Conservation (phyloP, 305 asterid genomes). For the Caryopteris hybrid region DNA sequence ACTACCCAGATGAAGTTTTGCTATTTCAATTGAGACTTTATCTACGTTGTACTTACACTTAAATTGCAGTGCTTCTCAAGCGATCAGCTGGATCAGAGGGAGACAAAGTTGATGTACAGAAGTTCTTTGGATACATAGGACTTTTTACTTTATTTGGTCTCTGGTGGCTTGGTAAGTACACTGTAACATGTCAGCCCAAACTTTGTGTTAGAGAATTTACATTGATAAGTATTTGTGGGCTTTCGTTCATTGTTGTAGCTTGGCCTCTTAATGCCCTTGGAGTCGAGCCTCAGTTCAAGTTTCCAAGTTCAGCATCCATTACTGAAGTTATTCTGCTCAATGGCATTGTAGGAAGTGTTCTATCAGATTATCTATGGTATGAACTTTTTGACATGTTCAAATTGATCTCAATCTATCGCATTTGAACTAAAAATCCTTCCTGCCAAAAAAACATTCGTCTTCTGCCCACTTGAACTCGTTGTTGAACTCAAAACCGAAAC, state of each 20-base stretch:
- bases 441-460: background rate
- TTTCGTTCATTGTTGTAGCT: constrained; percentile 31
- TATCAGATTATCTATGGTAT: constrained; percentile 75
- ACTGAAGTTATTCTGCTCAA: constrained; percentile 54
- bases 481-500: background rate
- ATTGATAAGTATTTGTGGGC: background rate
- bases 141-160: constrained; percentile 58
- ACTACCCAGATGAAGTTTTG: background rate
- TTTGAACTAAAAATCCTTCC: background rate
- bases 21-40: background rate
- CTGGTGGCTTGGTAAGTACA: constrained; percentile 83
- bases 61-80: constrained; percentile 65
- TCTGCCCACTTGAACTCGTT: no score
- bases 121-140: constrained; percentile 66
- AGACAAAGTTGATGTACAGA: constrained; percentile 61
- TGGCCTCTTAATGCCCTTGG: constrained; percentile 67
- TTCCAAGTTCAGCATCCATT: constrained; percentile 61
- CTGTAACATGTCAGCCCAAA: background rate
- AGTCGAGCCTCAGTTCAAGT: constrained; percentile 58
- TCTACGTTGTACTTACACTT: background rate
- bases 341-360: constrained; percentile 64
- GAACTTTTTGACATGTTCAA: background rate
- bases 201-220: background rate
- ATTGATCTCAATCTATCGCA: background rate
- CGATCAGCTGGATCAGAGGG: constrained; percentile 65